Percentiles rank a stretch among this genome's conserved stretches.
These are phyloP conservation scores for Maudiozyma saulgeensis DNA, from an alignment of 805 yeast genomes.

Conservation along the genomic window DNA sequence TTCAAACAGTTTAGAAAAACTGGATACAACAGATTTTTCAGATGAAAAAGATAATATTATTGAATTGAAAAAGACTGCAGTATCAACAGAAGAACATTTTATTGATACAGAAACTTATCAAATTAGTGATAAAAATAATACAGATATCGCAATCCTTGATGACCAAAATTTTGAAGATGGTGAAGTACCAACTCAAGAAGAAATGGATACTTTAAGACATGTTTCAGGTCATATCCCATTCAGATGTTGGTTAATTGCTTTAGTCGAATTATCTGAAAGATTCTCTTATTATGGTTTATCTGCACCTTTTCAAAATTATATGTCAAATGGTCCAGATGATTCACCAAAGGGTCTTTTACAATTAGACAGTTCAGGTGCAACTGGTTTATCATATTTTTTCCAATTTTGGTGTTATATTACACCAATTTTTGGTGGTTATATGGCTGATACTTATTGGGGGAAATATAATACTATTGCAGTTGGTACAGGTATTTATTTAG, in stretches of 20 bases:
- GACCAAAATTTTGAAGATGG: conserved; percentile 81
- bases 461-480: conserved; percentile 58
- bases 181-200: conserved; percentile 26
- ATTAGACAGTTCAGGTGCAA: conserved; percentile 53
- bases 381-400: conserved; percentile 64
- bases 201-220: conserved; percentile 21
- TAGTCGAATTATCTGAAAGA: conserved; percentile 74
- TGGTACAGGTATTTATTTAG: conserved; percentile 48
- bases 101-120: conserved; percentile 5
- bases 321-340: conserved; percentile 45
- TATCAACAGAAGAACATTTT: neutral
- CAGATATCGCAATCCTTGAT: conserved; percentile 22
- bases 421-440: conserved; percentile 66
- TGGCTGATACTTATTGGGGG: conserved; percentile 69
- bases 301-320: conserved; percentile 70
- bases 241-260: conserved; percentile 42
- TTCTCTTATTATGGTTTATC: conserved; percentile 72
- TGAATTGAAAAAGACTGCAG: conserved; percentile 2
- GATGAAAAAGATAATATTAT: conserved; percentile 2
- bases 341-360: conserved; percentile 46
- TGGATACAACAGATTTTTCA: neutral
- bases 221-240: conserved; percentile 39
- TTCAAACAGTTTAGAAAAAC: neutral
- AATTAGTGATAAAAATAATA: neutral
- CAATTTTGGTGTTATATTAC: conserved; percentile 79